Conservation (phyloP, 768 basidiomycete genomes). For the Crucibulum laeve region DNA sequence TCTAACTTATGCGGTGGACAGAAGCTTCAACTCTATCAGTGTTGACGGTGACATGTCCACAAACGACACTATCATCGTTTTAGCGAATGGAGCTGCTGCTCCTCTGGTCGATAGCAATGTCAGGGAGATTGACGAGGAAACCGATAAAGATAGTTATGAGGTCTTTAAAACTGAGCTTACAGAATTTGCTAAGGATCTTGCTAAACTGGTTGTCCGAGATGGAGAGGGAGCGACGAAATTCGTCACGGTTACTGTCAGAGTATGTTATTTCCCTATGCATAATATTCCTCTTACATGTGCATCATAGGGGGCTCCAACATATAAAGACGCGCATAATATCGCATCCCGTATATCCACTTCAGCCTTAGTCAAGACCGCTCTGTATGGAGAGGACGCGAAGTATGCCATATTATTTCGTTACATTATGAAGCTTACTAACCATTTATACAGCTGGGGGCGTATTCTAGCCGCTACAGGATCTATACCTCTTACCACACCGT, state of each 20-base stretch:
- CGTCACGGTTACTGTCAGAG: constrained; percentile 88
- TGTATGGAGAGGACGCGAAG: constrained; percentile 97
- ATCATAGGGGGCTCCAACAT: constrained; percentile 70
- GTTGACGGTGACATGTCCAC: constrained; percentile 99
- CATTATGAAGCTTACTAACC: background rate
- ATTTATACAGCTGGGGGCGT: constrained; percentile 79
- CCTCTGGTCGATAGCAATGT: no score
- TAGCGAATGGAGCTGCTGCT: constrained; percentile 88
- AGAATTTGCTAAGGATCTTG: constrained; percentile 83
- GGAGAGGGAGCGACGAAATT: constrained; percentile 99
- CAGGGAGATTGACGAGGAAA: constrained; percentile 60
- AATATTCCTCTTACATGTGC: background rate
- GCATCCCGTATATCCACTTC: constrained; percentile 92
- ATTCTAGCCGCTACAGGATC: constrained; percentile 92
- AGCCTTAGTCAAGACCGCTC: constrained; percentile 90
- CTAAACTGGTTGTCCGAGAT: constrained; percentile 90
- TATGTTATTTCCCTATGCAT: constrained; percentile 24
- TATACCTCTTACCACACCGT: constrained; percentile 49
- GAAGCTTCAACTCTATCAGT: constrained; percentile 95
- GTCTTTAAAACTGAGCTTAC: constrained; percentile 81
- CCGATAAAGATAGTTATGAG: constrained; percentile 55
- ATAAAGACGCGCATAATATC: constrained; percentile 82
- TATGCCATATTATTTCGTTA: no score
- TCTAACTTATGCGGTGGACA: constrained; percentile 85
- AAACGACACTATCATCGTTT: constrained; percentile 86